Percentiles rank a stretch among this genome's conserved stretches.
Conservation (phyloP, 768 basidiomycete species). For the Kockovaella imperatae region DNA sequence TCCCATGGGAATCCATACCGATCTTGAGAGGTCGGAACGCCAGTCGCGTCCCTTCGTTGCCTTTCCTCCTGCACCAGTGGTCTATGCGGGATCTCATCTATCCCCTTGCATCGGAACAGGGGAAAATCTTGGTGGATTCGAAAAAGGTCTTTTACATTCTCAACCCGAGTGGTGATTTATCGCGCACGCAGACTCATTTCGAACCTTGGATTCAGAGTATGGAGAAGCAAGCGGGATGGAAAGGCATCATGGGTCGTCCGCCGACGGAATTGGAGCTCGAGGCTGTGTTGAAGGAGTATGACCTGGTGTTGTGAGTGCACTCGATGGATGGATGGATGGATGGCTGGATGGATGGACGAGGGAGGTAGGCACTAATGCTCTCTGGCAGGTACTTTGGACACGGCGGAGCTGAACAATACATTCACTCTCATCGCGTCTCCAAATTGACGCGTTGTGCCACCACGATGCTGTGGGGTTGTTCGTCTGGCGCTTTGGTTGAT, state of each 20-base stretch:
- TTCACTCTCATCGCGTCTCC: slow-evolving; percentile 76
- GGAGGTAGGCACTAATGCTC: background rate
- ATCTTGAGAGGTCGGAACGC: slow-evolving; percentile 73
- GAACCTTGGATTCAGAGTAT: slow-evolving; percentile 67
- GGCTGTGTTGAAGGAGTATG: slow-evolving; percentile 61
- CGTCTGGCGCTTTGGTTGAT: slow-evolving; percentile 75
- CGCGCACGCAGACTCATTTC: slow-evolving; percentile 74
- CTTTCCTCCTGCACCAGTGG: slow-evolving; percentile 79
- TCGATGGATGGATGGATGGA: background rate
- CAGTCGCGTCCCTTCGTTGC: slow-evolving; percentile 82
- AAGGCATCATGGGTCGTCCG: slow-evolving; percentile 63
- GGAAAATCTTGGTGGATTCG: slow-evolving; percentile 57
- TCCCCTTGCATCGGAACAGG: slow-evolving; percentile 29
- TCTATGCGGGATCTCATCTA: slow-evolving; percentile 53
- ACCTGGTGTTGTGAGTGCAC: slow-evolving; percentile 76
- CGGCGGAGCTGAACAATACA: slow-evolving; percentile 89
- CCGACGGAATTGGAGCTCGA: slow-evolving; percentile 80
- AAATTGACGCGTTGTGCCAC: slow-evolving; percentile 77
- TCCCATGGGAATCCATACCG: slow-evolving; percentile 96
- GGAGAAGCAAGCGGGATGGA: slow-evolving; percentile 64
- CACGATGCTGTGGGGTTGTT: slow-evolving; percentile 98
- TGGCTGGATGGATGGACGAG: background rate
- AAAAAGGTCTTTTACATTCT: slow-evolving; percentile 71
- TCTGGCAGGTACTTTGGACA: slow-evolving; percentile 84
- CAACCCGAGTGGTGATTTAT: slow-evolving; percentile 87